Evolutionary conservation across 2,329 filamentous ascomycete species (phyloP).

Genomic region (Aspergillus sp.): DNA sequence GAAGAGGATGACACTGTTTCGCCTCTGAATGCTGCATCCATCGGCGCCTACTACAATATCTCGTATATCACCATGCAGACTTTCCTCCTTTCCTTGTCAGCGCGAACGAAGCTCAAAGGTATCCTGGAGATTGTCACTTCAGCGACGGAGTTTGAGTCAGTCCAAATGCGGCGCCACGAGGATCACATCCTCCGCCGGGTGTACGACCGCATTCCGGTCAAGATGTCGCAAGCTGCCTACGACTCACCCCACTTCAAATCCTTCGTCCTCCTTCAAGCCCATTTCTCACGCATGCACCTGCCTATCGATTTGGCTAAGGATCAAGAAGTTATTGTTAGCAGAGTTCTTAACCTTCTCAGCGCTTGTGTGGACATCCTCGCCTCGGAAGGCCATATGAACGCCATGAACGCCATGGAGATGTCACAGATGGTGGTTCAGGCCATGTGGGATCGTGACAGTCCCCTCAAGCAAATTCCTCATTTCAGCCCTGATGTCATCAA

Average conservation of each 20-base stretch:
- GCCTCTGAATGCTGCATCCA: slow-evolving; percentile 95
- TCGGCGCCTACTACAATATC: slow-evolving; percentile 98
- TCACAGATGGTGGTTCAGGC: slow-evolving; percentile 98
- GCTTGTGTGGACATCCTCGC: slow-evolving; percentile 93
- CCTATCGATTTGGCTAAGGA: slow-evolving; percentile 95
- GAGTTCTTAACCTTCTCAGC: slow-evolving; percentile 82
- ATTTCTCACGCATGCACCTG: slow-evolving; percentile 96
- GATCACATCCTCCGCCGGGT: slow-evolving; percentile 84
- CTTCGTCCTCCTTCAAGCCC: slow-evolving; percentile 93
- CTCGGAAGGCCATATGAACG: slow-evolving; percentile 93
- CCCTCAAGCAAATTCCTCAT: slow-evolving; percentile 96
- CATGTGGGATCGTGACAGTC: slow-evolving; percentile 98
- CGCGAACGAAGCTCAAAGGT: slow-evolving; percentile 90
- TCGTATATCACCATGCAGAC: slow-evolving; percentile 99
- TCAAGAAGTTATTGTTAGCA: slow-evolving; percentile 81
- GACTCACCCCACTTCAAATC: slow-evolving; percentile 98
- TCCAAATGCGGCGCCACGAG: slow-evolving; percentile 92
- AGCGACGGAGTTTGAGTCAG: slow-evolving; percentile 91
- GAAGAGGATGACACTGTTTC: slow-evolving; percentile 88
- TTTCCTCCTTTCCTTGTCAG: slow-evolving; percentile 84
- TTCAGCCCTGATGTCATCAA: slow-evolving; percentile 82
- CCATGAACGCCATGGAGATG: slow-evolving; percentile 98
- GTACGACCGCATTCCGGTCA: slow-evolving; percentile 91
- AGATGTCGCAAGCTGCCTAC: slow-evolving; percentile 82
- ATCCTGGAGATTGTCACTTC: slow-evolving; percentile 96